Percentiles rank a stretch among this genome's conserved stretches.
These are phyloP conservation scores for Arthrobotrys conoides DNA, from an alignment of 2,329 filamentous ascomycete genomes.

Conservation along the genomic window DNA sequence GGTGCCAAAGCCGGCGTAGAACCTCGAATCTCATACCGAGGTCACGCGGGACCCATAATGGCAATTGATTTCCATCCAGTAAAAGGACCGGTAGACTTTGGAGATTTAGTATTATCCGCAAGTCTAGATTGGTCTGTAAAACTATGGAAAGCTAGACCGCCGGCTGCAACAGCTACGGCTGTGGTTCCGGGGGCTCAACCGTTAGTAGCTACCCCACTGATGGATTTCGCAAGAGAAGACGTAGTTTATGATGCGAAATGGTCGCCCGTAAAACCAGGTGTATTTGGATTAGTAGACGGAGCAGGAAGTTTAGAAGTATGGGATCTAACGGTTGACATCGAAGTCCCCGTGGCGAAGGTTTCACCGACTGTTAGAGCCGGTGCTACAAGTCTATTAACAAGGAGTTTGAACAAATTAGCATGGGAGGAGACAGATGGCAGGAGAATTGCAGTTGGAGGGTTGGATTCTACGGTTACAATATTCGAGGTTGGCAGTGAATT, in stretches of 20 bases:
- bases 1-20: conserved; percentile 97
- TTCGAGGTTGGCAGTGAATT: conserved; percentile 90
- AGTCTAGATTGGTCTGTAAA: conserved; percentile 98
- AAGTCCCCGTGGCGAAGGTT: conserved; percentile 88
- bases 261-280: conserved; percentile 93
- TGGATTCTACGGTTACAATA: conserved; percentile 89
- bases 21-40: conserved; percentile 85
- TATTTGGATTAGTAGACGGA: conserved; percentile 95
- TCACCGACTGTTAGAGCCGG: conserved; percentile 76
- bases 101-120: conserved; percentile 91
- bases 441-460: conserved; percentile 87
- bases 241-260: conserved; percentile 96
- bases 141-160: conserved; percentile 92
- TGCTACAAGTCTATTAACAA: conserved; percentile 78
- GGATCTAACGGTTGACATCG: conserved; percentile 92
- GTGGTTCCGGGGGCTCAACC: conserved; percentile 66
- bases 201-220: conserved; percentile 76
- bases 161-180: conserved; percentile 78
- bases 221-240: conserved; percentile 94
- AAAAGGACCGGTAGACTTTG: conserved; percentile 90
- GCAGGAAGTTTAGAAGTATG: conserved; percentile 93
- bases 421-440: conserved; percentile 94
- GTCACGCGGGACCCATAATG: conserved; percentile 94
- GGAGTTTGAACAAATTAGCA: conserved; percentile 91
- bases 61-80: conserved; percentile 95